Base-by-base conservation (phyloP, 2,329 filamentous ascomycete genomes). In the Periconia digitata region DNA sequence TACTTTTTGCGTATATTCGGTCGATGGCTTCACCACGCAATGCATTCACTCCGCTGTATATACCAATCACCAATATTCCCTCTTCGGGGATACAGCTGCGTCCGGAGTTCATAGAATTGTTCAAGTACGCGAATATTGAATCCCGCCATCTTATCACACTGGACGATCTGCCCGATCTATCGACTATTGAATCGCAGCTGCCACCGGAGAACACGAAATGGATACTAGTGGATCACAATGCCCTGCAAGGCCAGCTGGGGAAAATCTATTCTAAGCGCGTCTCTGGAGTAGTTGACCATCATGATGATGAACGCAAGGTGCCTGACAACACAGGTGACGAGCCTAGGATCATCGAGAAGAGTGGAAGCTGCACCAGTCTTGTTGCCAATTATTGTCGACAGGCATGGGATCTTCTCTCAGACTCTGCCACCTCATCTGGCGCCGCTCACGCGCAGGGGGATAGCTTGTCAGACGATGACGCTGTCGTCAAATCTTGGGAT, bases 171-270 rank as follows among this genome's bases (percentile, higher is more conserved):
- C 76, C 77, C 4, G 61, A 79, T 8, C 67, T 82, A 13, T 76
- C 74, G 3, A 76, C 79, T n/a, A 73, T 82, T 0, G 75, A 76
- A 1, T 46, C 59, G 23, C 56, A 60, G 46, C 64, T 87, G 10
- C 59, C 68, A 0, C 76, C 82, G 0, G 75, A 79, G 21, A 79
- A 83, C 40, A 86, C 86, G 1, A 76, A 74, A 42, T 91, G 87
- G 87, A 72, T 90, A 16, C 75, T 94, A 1, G 87, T 94, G 3
- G 89, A 94, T 71, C 90, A 94, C 75, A 94, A 94, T 64, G 79
- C 76, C 1, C 74, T 90, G 40, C 85, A 86, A 6, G 87, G 87
- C 0, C 60, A 71, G 13, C 73, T 92, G 15, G 80, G 77, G 15
- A 70, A 66, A 32, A 69, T 75, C 15, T 89, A 83, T 61, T 71